phyloP scores from a whole-genome alignment of 495 filamentous ascomycete species.

The Lichenothelia convexa region DNA sequence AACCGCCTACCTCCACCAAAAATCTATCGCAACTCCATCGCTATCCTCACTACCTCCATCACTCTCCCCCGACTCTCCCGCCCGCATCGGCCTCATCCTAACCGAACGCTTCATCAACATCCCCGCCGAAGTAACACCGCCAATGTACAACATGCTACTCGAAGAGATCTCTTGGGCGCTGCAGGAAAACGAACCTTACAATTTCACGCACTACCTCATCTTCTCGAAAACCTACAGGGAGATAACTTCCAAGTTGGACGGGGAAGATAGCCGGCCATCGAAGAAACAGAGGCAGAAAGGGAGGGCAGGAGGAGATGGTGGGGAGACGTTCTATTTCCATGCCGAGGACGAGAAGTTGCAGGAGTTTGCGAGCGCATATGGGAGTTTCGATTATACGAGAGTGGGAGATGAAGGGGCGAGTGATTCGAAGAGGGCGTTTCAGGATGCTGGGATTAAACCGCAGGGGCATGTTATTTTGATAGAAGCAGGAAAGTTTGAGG shows the following conservation, averaged over 20 bases:
- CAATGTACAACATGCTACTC: constrained; percentile 89
- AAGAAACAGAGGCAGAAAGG: constrained; percentile 61
- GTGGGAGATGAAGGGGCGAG: constrained; percentile 56
- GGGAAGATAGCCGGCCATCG: constrained; percentile 39
- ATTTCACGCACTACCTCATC: constrained; percentile 83
- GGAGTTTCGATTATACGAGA: constrained; percentile 57
- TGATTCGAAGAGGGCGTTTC: constrained; percentile 85
- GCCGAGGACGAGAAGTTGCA: constrained; percentile 89
- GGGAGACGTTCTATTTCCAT: constrained; percentile 74
- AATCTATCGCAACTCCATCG: constrained; percentile 34
- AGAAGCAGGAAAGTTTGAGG: constrained; percentile 22
- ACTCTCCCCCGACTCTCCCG: constrained; percentile 30
- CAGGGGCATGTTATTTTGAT: constrained; percentile 36
- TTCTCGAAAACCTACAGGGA: constrained; percentile 81
- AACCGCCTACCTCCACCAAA: constrained; percentile 45
- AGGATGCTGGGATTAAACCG: constrained; percentile 76
- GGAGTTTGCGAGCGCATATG: constrained; percentile 44
- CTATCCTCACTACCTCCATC: constrained; percentile 36
- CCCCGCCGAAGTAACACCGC: constrained; percentile 75
- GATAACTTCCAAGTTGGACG: constrained; percentile 61
- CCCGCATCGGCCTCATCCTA: constrained; percentile 64
- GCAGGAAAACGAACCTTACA: constrained; percentile 80
- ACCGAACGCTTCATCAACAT: constrained; percentile 91
- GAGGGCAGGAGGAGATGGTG: constrained; percentile 21
- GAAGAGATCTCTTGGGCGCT: constrained; percentile 85